Base-by-base conservation (phyloP, 768 basidiomycete genomes). In the Lactarius hengduanensis region DNA sequence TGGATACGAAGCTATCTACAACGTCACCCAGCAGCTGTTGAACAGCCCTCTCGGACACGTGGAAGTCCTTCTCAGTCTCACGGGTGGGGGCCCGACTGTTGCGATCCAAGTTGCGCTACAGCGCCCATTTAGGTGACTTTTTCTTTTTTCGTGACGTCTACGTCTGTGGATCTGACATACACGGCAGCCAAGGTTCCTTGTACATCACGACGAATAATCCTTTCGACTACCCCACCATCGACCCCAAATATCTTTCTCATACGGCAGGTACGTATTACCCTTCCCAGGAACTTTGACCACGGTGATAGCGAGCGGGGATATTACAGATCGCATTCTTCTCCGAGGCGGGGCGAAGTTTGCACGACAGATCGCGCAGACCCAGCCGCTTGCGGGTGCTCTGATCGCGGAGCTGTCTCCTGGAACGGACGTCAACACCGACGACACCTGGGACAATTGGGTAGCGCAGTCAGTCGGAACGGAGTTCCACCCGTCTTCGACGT, bases 21-120 rank as follows among this genome's bases (percentile, higher is more conserved):
- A 79, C 50, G 73, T 79, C 5, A 81, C 78, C 1, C 74, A 81
- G 61, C 77, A 75, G 34, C 69, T 85, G 59, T 68, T 81, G 61
- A 71, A 76, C 8, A 75, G 77, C 8, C 74, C 75, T 22, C 78
- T 83, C 59, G 87, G 83, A 0, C 80, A 84, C 64, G 76, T 87
- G 32, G 89, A 90, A 74, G 76, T 90, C 26, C 75, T 90, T 43
- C 72, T 83, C 60, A 72, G 76, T 16, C 74, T 81, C 64, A 82
- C 79, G 2, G 79, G 79, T 13, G 70, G 77, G 77, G 58, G 82
- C 72, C 71, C 74, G 63, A 76, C 74, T 30, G 76, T 89, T 57
- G 79, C 80, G 5, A 79, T 91, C 61, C 89, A 91, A 72, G 83
- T 84, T 7, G 89, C 86, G 0, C 73, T 89, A 15, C 89, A 90